Base-by-base conservation (phyloP, 1,139 yeast genomes). In the Entelexis paramagnoliae region DNA sequence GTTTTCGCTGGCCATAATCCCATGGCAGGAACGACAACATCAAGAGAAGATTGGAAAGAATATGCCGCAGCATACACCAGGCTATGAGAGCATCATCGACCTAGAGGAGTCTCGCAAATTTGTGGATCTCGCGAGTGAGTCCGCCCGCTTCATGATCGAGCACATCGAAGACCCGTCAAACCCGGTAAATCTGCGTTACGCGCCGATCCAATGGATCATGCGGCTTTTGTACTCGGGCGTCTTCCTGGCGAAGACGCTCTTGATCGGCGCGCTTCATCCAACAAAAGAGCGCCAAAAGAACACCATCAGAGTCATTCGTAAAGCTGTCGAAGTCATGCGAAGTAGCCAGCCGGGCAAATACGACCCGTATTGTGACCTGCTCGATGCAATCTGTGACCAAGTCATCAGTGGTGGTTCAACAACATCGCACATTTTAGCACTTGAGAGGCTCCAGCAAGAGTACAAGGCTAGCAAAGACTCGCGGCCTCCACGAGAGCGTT, bases 141-240 rank as follows among this genome's bases (percentile, higher is more conserved):
- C 96, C 0, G 96, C 96, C 0, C 82, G 82, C 60, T 94, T 84
- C 62, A 78, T 86, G 65, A 68, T 88, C 36, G 75, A 77, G 29
- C 82, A 83, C 3, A 85, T 91, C 2, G 79, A 78, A 53, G 43
- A 39, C n/a, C 70, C 94, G 42, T 80, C 86, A 2, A 87, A 83
- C 61, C 61, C 60, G 9, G 69, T 82, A 56, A 79, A 77, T 57
- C 69, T 81, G 71, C 69, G 86, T 49, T 72, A 81, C 56, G 83
- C 76, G 62, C 86, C 89, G 80, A 89, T 87, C 11, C 72, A 95
- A 58, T 88, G 96, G 95, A 80, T 84, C 4, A 83, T 88, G 1
- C 72, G 95, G 54, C 79, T 87, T 33, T 89, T 89, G n/a, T 77
- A 93, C 60, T 87, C 96, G 0, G 89, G 87, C 8, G 93, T 95